Percentiles rank a stretch among this genome's conserved stretches.
These are phyloP conservation scores for Gonium pectorale DNA, from an alignment of 139 green algal species.

Conservation along the genomic window DNA sequence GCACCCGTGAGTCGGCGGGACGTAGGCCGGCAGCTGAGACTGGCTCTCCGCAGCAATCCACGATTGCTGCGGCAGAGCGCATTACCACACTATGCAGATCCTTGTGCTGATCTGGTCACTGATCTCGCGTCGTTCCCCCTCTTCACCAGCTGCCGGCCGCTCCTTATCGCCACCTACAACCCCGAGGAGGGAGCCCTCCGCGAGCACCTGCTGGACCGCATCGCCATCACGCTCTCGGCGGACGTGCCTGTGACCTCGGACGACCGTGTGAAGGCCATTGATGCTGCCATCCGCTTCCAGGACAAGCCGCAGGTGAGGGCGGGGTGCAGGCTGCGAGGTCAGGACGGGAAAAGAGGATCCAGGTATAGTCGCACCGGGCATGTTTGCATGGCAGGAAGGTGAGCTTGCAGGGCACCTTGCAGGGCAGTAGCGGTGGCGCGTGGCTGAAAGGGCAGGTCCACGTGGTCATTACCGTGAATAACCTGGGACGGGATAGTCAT, in stretches of 20 bases:
- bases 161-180: conserved; percentile 99
- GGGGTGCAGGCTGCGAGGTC: not conserved
- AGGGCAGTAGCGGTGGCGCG: too few species aligned
- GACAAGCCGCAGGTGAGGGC: conserved; percentile 44
- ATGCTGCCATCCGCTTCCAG: conserved; percentile 82
- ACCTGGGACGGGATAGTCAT: too few species aligned
- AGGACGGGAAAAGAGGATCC: conserved; percentile 60
- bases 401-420: too few species aligned
- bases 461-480: too few species aligned
- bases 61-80: too few species aligned
- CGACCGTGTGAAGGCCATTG: conserved; percentile 88
- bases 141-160: conserved; percentile 84
- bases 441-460: too few species aligned
- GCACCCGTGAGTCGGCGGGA: conserved; percentile 90
- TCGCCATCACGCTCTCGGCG: conserved; percentile 92
- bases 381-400: too few species aligned
- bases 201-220: conserved; percentile 98
- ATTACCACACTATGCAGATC: too few species aligned
- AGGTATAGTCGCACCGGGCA: too few species aligned
- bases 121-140: too few species aligned
- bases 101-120: too few species aligned
- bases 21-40: not conserved
- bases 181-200: conserved; percentile 94
- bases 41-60: too few species aligned
- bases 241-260: conserved; percentile 85